A percentile compares a stretch with the other conserved stretches of the same genome.
Conservation (phyloP, 164 flowering plant genomes). For the Liriodendron chinense region DNA sequence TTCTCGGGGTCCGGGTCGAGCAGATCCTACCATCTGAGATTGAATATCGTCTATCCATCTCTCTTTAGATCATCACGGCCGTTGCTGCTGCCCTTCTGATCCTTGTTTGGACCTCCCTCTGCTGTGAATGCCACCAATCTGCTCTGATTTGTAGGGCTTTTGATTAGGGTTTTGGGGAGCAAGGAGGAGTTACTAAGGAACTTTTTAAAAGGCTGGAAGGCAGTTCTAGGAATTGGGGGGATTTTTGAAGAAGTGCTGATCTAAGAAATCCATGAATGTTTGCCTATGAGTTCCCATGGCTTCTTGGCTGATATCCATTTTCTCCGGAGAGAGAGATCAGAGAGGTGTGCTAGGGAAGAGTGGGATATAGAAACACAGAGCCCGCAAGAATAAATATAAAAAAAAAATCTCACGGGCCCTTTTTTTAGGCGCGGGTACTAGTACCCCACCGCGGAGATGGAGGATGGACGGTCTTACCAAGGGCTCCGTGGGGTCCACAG, state of each 20-base stretch:
- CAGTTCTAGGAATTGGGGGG: conserved; percentile 13
- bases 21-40: conserved; percentile 55
- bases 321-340: too few relatives aligned
- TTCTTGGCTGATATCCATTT: too few relatives aligned
- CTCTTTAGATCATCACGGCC: conserved; percentile 29
- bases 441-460: too few relatives aligned
- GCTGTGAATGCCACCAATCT: conserved; percentile 17
- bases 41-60: conserved; percentile 37
- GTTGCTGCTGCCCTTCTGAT: conserved; percentile 9
- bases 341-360: too few relatives aligned
- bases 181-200: neutral
- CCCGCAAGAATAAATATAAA: too few relatives aligned
- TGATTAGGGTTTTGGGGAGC: conserved; percentile 7
- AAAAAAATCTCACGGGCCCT: too few relatives aligned
- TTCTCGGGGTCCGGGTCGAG: conserved; percentile 80
- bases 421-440: too few relatives aligned
- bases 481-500: too few relatives aligned
- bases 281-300: conserved; percentile 33
- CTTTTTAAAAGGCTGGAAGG: conserved; percentile 2
- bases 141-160: conserved; percentile 10
- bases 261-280: conserved; percentile 33
- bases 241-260: conserved; percentile 1
- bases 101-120: conserved; percentile 11
- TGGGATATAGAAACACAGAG: too few relatives aligned
- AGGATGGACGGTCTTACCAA: too few relatives aligned